Evolutionary conservation across 2,329 filamentous ascomycete species (phyloP).

Genomic region (Phyllachora maydis): DNA sequence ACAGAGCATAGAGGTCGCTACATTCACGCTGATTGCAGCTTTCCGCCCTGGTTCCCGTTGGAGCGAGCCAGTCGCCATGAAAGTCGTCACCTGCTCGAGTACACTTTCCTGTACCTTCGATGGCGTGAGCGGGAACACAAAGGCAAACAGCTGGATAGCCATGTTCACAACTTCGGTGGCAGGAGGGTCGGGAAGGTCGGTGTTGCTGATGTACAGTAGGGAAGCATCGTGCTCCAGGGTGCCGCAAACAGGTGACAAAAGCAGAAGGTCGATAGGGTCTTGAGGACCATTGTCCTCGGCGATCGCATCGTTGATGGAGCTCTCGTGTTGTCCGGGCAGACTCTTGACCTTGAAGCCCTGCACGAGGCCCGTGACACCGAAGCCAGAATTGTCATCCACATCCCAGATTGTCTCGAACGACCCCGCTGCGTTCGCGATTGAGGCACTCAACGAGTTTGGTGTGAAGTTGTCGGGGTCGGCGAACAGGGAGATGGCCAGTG

Average conservation of each 20-base stretch:
- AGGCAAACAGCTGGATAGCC: constrained; percentile 81
- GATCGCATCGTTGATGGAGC: constrained; percentile 17
- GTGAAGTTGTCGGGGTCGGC: constrained; percentile 81
- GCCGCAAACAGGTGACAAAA: constrained; percentile 55
- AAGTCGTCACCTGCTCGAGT: constrained; percentile 79
- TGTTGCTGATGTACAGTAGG: constrained; percentile 45
- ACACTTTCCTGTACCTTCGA: constrained; percentile 91
- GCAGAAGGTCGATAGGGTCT: constrained; percentile 37
- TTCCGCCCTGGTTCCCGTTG: constrained; percentile 76
- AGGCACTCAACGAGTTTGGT: constrained; percentile 67
- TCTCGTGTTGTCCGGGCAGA: constrained; percentile 48
- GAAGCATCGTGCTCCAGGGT: constrained; percentile 82
- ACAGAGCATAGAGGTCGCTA: constrained; percentile 61
- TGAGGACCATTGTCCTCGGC: constrained; percentile 39
- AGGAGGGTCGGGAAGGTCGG: constrained; percentile 51
- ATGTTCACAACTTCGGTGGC: constrained; percentile 88
- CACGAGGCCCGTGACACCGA: constrained; percentile 76
- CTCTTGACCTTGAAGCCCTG: constrained; percentile 53
- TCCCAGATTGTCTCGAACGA: constrained; percentile 94
- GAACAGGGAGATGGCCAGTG: constrained; percentile 76
- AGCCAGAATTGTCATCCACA: constrained; percentile 80
- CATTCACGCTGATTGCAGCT: constrained; percentile 78
- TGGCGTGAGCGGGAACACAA: constrained; percentile 73
- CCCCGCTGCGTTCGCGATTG: constrained; percentile 76
- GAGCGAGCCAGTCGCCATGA: constrained; percentile 59